phyloP scores from a whole-genome alignment of 108 stramenopile species.

The Conticribra guillardii region DNA sequence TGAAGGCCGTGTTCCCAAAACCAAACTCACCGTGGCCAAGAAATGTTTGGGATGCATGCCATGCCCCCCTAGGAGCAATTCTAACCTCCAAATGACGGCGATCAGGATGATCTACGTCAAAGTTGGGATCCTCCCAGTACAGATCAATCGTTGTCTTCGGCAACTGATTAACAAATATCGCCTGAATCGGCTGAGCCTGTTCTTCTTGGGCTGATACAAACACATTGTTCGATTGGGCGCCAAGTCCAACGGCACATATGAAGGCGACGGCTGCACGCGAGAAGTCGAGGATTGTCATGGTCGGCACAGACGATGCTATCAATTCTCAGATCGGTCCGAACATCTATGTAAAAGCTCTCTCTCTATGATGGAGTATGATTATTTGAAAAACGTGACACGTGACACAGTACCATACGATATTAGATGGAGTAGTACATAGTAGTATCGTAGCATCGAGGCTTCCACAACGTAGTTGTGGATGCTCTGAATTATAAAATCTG shows the following conservation, averaged over 20 bases:
- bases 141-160: slow-evolving; percentile 29
- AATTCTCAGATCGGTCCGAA: too few species aligned
- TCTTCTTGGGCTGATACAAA: neutral
- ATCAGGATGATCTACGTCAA: slow-evolving; percentile 9
- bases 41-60: neutral
- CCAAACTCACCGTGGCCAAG: neutral
- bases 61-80: slow-evolving; percentile 8
- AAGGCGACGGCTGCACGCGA: neutral
- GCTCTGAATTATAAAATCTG: too few species aligned
- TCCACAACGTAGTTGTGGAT: too few species aligned
- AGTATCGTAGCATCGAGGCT: too few species aligned
- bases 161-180: slow-evolving; percentile 37
- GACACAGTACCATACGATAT: too few species aligned
- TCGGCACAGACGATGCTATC: too few species aligned
- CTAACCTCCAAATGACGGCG: neutral
- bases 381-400: too few species aligned
- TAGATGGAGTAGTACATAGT: too few species aligned
- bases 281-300: neutral
- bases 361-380: too few species aligned
- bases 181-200: neutral
- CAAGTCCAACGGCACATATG: neutral
- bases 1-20: too few species aligned
- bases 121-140: slow-evolving; percentile 44
- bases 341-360: too few species aligned
- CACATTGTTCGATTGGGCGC: neutral